These are phyloP conservation scores for Massospora cicadina DNA, from an alignment of 371 early-diverging fungal genomes.

Conservation along the genomic window DNA sequence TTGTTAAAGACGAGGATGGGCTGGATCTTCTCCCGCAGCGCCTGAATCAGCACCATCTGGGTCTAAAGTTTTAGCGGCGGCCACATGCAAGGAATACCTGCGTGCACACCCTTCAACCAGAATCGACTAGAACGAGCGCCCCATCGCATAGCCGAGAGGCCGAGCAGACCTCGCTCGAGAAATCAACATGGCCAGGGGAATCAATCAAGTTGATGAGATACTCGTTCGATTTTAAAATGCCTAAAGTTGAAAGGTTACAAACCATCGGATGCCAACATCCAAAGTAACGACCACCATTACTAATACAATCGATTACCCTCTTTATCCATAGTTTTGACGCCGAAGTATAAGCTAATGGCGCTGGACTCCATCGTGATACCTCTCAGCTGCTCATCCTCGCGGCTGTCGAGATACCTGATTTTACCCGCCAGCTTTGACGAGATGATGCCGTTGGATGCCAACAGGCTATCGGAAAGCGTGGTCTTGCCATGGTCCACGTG, in stretches of 20 bases:
- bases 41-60: slow-evolving; percentile 85
- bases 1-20: slow-evolving; percentile 97
- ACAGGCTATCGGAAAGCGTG: slow-evolving; percentile 92
- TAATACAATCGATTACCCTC: neutral
- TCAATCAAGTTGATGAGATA: slow-evolving; percentile 96
- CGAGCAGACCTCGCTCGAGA: slow-evolving; percentile 91
- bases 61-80: slow-evolving; percentile 35
- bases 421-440: slow-evolving; percentile 92
- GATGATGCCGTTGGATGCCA: slow-evolving; percentile 96
- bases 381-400: slow-evolving; percentile 98
- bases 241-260: too few relatives aligned
- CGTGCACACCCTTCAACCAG: slow-evolving; percentile 96
- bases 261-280: too few relatives aligned
- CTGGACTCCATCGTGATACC: slow-evolving; percentile 99
- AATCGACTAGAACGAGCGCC: slow-evolving; percentile 93
- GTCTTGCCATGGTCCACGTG: slow-evolving; percentile 99
- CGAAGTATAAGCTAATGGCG: slow-evolving; percentile 82
- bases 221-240: slow-evolving; percentile 21
- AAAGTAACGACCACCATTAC: neutral
- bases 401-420: slow-evolving; percentile 94
- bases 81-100: slow-evolving; percentile 35
- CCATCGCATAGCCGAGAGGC: slow-evolving; percentile 96
- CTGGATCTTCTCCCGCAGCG: slow-evolving; percentile 72
- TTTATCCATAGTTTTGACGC: slow-evolving; percentile 20
- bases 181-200: slow-evolving; percentile 99